These are phyloP conservation scores for Saccharomyces cerevisiae DNA, from an alignment of 805 yeast species.

Conservation along the genomic window DNA sequence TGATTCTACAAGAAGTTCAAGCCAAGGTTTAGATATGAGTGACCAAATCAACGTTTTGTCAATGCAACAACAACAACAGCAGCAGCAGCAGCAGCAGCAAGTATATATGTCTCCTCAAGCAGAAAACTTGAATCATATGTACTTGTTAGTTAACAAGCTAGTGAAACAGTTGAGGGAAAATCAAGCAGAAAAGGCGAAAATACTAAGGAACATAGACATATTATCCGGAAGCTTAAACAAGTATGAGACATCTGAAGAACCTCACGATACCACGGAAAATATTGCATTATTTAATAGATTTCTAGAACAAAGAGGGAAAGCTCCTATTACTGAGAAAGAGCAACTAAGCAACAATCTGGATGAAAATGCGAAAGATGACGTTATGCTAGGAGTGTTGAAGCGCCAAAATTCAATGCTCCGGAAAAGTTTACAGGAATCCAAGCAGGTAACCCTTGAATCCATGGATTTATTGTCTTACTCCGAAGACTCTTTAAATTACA, in stretches of 20 bases:
- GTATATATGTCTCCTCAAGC: conserved; percentile 24
- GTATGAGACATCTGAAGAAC: conserved; percentile 2
- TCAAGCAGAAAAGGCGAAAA: conserved; percentile 13
- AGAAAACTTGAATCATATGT: conserved; percentile 21
- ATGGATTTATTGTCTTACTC: conserved; percentile 13
- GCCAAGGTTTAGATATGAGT: neutral
- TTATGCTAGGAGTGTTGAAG: conserved; percentile 2
- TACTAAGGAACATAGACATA: conserved; percentile 15
- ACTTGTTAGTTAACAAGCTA: conserved; percentile 16
- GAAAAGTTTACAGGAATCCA: conserved; percentile 7
- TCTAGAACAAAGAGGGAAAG: conserved; percentile 8
- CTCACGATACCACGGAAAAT: conserved; percentile 6
- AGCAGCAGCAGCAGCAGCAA: conserved; percentile 16
- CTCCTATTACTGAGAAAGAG: neutral
- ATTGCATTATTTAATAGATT: conserved; percentile 14
- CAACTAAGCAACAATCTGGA: neutral
- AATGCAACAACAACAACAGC: conserved; percentile 6
- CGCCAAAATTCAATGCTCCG: conserved; percentile 10
- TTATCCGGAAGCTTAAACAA: conserved; percentile 13
- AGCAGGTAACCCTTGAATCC: conserved; percentile 7
- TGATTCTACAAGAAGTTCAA: neutral
- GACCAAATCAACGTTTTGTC: neutral
- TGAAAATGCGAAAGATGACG: neutral
- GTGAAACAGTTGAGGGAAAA: conserved; percentile 14
- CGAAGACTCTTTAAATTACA: conserved; percentile 14